Base-by-base conservation (phyloP, 2,329 filamentous ascomycete genomes). In the Pseudocercospora macadamiae region DNA sequence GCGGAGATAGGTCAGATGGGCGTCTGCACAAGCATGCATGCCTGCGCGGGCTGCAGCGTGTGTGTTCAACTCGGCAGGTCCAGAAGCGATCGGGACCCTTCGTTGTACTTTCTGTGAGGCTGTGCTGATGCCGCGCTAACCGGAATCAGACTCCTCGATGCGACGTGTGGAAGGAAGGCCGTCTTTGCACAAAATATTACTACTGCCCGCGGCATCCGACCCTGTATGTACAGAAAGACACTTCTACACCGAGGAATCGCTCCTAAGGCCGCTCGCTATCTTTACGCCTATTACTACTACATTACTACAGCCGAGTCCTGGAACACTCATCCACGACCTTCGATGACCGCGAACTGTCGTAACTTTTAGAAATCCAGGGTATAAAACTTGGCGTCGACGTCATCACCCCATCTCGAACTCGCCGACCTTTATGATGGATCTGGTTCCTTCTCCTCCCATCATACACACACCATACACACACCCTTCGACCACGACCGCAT, bases 231-330 rank as follows among this genome's bases (percentile, higher is more conserved):
- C 21, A 18, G 19, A 36, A 5, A 47, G 36, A 30, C 25, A 26
- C 23, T 32, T 26, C 53, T 34, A 39, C 44, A 30, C 26, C 55
- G 16, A 51, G 26, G 23, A 47, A 37, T 48, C 30, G 25, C 23
- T 54, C 18, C 48, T 48, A 39, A 54, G n/a, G 18, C 37, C 55
- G 49, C 55, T 58, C 55, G 49, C 55, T 48, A 48, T 47, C 19
- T 23, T 23, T 39, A 9, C 26, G 18, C 34, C 32, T 51, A 6
- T 16, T 9, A 18, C 47, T 18, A 14, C 36, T 6, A 8, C 26
- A 10, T n/a, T 25, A 3, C 6, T 9, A 34, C 47, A 19, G 25
- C 26, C n/a, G 7, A 2, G 21, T 47, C 42, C 37, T 52, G 55
- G 19, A 36, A 18, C 18, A 32, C 23, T 34, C 47, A 39, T 52